A percentile compares a stretch with the other conserved stretches of the same genome.
Evolutionary conservation across 192 early-diverging fungal genomes (phyloP).

Genomic region (Coemansia sp.): DNA sequence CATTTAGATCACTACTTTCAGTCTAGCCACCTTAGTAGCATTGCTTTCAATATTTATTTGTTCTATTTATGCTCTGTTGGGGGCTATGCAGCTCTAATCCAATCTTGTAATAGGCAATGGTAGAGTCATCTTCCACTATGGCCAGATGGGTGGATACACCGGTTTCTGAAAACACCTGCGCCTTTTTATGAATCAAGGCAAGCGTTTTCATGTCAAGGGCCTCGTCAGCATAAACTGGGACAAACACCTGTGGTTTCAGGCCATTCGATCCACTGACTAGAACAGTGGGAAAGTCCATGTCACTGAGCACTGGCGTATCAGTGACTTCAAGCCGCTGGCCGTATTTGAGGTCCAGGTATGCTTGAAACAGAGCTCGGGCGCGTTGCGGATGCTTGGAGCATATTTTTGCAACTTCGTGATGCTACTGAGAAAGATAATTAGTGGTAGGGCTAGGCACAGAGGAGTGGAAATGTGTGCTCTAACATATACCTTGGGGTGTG

Average conservation of each 20-base stretch:
- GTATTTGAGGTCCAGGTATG: constrained; percentile 39
- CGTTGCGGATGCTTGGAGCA: constrained; percentile 18
- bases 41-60: background rate
- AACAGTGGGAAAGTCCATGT: constrained; percentile 6
- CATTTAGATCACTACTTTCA: too few relatives aligned
- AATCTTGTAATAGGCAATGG: constrained; percentile 32
- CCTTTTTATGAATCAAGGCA: background rate
- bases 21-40: background rate
- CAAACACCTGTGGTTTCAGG: constrained; percentile 12
- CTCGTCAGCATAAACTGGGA: constrained; percentile 26
- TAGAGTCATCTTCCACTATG: constrained; percentile 38
- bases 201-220: constrained; percentile 2
- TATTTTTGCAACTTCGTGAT: constrained; percentile 22
- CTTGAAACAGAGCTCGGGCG: constrained; percentile 33
- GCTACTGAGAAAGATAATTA: constrained; percentile 8
- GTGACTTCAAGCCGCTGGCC: constrained; percentile 9
- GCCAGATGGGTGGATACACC: constrained; percentile 19
- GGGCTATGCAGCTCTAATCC: background rate
- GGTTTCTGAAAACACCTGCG: background rate
- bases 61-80: background rate
- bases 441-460: background rate
- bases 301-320: background rate
- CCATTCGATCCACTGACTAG: background rate
- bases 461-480: background rate
- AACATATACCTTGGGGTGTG: constrained; percentile 20